Evolutionary conservation across 257 asterid species (phyloP).

Genomic region (Mentha longifolia): DNA sequence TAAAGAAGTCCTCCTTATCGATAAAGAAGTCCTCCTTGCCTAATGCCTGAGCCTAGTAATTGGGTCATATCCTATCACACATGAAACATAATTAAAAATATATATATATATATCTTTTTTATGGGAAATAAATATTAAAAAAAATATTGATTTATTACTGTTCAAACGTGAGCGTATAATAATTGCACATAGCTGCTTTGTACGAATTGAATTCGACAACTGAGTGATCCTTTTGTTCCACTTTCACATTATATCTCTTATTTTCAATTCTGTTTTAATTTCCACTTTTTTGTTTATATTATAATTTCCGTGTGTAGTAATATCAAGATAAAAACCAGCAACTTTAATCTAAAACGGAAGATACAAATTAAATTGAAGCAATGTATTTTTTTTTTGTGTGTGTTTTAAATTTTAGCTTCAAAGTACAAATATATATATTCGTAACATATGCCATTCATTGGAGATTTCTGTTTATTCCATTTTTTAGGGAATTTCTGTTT

Average conservation of each 20-base stretch:
- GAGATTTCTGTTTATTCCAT: not conserved
- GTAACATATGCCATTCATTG: constrained; percentile 17
- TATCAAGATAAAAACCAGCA: not conserved
- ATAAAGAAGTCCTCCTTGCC: too few species aligned
- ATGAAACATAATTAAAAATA: not conserved
- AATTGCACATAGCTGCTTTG: constrained; percentile 15
- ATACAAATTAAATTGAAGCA: too few species aligned
- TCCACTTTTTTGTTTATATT: constrained; percentile 3
- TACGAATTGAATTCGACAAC: constrained; percentile 15
- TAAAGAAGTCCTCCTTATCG: too few species aligned
- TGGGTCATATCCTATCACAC: too few species aligned
- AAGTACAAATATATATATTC: constrained; percentile 20
- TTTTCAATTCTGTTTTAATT: not conserved
- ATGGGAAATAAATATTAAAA: not conserved
- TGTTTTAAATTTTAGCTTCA: constrained; percentile 1
- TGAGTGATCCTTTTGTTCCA: not conserved
- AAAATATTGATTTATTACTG: not conserved
- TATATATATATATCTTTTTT: not conserved
- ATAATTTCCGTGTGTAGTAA: not conserved
- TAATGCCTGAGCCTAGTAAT: too few species aligned
- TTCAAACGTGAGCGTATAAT: constrained; percentile 10
- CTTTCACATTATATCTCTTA: constrained; percentile 8
- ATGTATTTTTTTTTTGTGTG: too few species aligned
- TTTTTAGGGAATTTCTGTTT: constrained; percentile 1
- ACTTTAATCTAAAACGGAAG: too few species aligned